Evolutionary conservation across 2,329 filamentous ascomycete species (phyloP).

Genomic region (Aspergillus brasiliensis): DNA sequence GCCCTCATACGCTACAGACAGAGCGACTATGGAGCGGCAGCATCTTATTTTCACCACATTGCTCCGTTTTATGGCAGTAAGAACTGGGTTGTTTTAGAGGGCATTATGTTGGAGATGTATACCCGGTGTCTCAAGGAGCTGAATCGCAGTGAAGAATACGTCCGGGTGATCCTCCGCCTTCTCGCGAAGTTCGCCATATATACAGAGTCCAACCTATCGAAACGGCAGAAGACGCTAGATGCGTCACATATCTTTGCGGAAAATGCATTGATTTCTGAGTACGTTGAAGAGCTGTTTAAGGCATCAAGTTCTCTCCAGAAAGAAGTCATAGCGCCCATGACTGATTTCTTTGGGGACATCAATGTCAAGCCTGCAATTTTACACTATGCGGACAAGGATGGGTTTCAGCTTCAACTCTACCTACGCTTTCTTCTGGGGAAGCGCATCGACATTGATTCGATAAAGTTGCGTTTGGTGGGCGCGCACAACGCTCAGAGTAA

Average conservation of each 20-base stretch:
- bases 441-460: conserved; percentile 65
- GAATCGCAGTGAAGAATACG: conserved; percentile 75
- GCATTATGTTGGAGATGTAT: conserved; percentile 84
- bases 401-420: conserved; percentile 69
- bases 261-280: conserved; percentile 34
- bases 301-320: conserved; percentile 55
- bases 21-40: conserved; percentile 72
- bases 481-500: conserved; percentile 51
- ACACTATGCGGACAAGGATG: conserved; percentile 72
- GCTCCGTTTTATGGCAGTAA: conserved; percentile 76
- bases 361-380: conserved; percentile 67
- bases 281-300: conserved; percentile 48
- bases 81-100: conserved; percentile 77
- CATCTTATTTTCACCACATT: conserved; percentile 75
- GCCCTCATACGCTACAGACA: conserved; percentile 80
- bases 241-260: conserved; percentile 34
- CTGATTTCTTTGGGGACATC: conserved; percentile 72
- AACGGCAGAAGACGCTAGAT: conserved; percentile 33
- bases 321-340: conserved; percentile 68
- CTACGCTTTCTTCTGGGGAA: conserved; percentile 74
- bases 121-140: conserved; percentile 78
- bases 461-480: conserved; percentile 65
- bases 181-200: conserved; percentile 42
- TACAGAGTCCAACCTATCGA: conserved; percentile 34
- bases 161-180: conserved; percentile 72